Evolutionary conservation across 768 basidiomycete species (phyloP).

Genomic region (Russula dissimulans): DNA sequence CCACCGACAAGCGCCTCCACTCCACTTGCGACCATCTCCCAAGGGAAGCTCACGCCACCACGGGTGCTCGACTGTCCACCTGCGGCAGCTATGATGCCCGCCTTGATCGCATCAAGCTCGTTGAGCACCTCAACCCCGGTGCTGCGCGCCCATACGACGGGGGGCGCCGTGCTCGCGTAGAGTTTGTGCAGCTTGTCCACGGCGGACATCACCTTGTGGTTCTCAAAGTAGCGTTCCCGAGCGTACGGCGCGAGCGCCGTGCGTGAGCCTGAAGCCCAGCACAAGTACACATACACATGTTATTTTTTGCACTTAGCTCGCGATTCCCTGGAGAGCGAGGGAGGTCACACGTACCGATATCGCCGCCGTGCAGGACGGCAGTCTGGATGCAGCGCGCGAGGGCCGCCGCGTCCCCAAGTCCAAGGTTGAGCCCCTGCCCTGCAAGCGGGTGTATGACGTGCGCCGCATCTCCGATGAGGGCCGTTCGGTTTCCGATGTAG

Average conservation of each 20-base stretch:
- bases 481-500: slow-evolving; percentile 84
- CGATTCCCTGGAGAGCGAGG: background rate
- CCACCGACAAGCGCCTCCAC: slow-evolving; percentile 36
- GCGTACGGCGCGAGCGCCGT: slow-evolving; percentile 71
- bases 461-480: slow-evolving; percentile 91
- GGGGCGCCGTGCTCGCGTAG: slow-evolving; percentile 56
- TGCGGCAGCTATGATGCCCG: slow-evolving; percentile 73
- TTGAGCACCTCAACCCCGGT: slow-evolving; percentile 87
- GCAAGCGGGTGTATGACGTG: slow-evolving; percentile 93
- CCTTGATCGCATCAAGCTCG: slow-evolving; percentile 77
- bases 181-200: slow-evolving; percentile 88
- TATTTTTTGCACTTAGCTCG: background rate
- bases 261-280: slow-evolving; percentile 45
- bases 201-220: slow-evolving; percentile 76
- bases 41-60: slow-evolving; percentile 14
- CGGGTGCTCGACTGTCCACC: slow-evolving; percentile 33
- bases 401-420: slow-evolving; percentile 76
- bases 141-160: slow-evolving; percentile 80
- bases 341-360: slow-evolving; percentile 58
- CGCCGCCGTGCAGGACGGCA: slow-evolving; percentile 56
- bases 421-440: slow-evolving; percentile 92
- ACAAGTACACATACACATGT: too few relatives aligned
- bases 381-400: slow-evolving; percentile 56
- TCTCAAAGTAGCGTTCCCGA: slow-evolving; percentile 71
- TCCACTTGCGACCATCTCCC: slow-evolving; percentile 31